Base-by-base conservation (phyloP, 179 eudicot species). In the Patellifolia procumbens region DNA sequence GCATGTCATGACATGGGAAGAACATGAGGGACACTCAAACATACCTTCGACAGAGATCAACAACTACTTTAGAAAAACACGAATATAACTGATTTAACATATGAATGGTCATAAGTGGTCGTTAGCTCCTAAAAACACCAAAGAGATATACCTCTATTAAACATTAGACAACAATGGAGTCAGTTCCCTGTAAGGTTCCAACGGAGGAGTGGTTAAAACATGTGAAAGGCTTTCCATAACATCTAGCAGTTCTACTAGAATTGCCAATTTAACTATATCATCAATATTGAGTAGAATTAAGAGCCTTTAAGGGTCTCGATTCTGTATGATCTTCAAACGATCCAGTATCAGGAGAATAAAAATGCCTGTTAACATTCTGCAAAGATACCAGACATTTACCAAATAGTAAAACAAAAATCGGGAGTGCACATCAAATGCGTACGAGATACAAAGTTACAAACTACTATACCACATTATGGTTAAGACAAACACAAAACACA, bases 201-300 rank as follows among this genome's bases (percentile, higher is more conserved):
- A 68, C 2, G 17, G 45, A 62, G 37, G 51, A 37, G 55, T n/a
- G 32, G 48, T 67, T 67, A 56, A 67, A 59, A 60, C 42, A 53
- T 19, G 55, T n/a, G 28, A 16, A 66, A 66, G 64, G 79, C 68
- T 56, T 56, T 76, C 79, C 73, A 49, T 68, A 76, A 59, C 46
- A 35, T 77, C 43, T 48, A 58, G 7, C 45, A 46, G 55, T n/a
- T 39, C 79, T 19, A 76, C 56, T 64, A 68, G 32, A 29, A 42
- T 67, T 53, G 45, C 45, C 42, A 56, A 28, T 45, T 12, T 28
- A 68, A 43, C 45, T 26, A 63, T 9, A 42, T 31, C 24, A 31
- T 31, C 60, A 8, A 62, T 28, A 51, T 31, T 43, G 46, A 39
- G 20, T 17, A 31, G 67, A 76, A 19, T 48, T 28, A 19, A 55